Evolutionary conservation across 2,329 filamentous ascomycete genomes (phyloP), one percentile per base, ranked within the genome.

Genomic region (Cyanodermella asteris): DNA sequence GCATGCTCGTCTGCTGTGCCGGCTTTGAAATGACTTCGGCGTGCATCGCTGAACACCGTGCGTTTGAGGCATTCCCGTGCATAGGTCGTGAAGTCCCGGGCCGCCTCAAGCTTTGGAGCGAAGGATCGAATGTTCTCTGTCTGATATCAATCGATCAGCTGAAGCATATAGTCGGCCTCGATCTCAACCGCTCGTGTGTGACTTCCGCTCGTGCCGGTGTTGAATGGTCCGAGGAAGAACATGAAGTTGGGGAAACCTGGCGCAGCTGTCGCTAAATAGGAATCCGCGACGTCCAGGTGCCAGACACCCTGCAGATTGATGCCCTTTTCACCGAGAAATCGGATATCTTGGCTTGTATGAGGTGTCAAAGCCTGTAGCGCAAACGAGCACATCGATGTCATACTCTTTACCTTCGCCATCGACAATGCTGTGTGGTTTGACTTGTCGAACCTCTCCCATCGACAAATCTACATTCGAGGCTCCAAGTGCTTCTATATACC

Each of bases 31-130:
- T 53, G 56, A 7, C 36, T 40, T 8, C 51, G 43, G 28, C 55
- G 57, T 5, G 48, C 42, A 13, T 50, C 45, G 28, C 51, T 55
- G 53, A 52, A 60, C 6, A 59, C 53, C 0, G 53, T 59, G 29
- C 56, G 49, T 35, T 53, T 56, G 34, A 57, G 45, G 24, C 0
- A 52, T 48, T 1, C 50, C 50, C 27, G 51, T 50, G 1, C 57
- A 51, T 5, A 41, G 43, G 6, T 51, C 50, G 28, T 51, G 41
- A 55, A 57, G 5, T 28, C 19, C 18, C 53, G 48, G 0, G 49
- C 53, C 18, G 51, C 43, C 10, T 47, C 44, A 28, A 51, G 49
- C 9, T 40, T 39, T 1, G 52, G 48, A 3, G 43, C 42, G 45
- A 44, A 53, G 26, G 41, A 45, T 16, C 44, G 45, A 33, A 57